Evolutionary conservation across 2,329 filamentous ascomycete genomes (phyloP), one percentile per base, ranked within the genome.

Genomic region (Pyrenochaeta sp.): DNA sequence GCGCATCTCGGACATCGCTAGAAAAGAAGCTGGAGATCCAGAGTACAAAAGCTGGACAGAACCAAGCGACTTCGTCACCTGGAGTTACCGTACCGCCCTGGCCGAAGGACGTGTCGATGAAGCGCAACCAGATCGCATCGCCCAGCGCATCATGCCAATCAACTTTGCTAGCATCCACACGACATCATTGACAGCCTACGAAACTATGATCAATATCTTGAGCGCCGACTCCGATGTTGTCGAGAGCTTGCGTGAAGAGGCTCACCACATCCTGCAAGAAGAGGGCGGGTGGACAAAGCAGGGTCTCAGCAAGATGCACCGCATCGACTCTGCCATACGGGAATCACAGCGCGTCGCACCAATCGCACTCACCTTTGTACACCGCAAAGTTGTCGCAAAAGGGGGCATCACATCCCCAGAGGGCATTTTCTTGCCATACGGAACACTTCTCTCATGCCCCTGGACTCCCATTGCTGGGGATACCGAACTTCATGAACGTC

Each of bases 391-490:
- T 0, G 61, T 71, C n/a, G 82, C 83, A 43, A 86, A 85, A 58
- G 83, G 98, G 40, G 87, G 88, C 30, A 96, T 98, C 72, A 87
- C 91, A 14, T 86, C 92, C 30, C 95, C 94, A 6, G 94, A 98
- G 79, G 63, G 63, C 23, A 17, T 58, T 3, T 50, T 61, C 45
- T n/a, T 64, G 3, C 39, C 53, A 12, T 54, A 59, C 37, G 62
- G 69, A 10, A 57, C 64, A 7, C 23, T 58, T 2, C 21, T 70
- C 7, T 53, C 60, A 9, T 64, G 51, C 36, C 58, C 66, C 5
- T 68, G 66, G 64, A 43, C 39, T 11, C 47, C 56, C 2, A 21
- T 67, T 7, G 62, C 65, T 5, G 14, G 45, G 9, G 69, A 72
- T 29, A 44, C 49, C 1, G 55, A 60, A 3, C 29, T 68, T 11